Conservation (phyloP, 176 grass and related monocot genomes). For the Chloris gayana region DNA sequence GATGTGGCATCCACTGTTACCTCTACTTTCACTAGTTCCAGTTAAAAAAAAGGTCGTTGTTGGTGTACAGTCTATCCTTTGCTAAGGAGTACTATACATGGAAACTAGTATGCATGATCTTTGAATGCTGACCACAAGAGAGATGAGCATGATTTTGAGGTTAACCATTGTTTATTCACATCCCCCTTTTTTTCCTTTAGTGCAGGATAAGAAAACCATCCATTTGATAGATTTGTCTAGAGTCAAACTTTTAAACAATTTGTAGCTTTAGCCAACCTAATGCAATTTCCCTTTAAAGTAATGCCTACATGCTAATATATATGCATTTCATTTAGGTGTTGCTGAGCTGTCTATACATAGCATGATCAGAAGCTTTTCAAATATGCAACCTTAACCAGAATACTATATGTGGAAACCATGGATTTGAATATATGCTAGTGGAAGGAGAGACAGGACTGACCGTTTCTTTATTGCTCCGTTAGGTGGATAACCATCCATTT, state of each 20-base stretch:
- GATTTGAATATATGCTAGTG: not conserved
- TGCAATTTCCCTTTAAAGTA: not conserved
- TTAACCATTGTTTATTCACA: not conserved
- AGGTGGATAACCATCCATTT: not conserved
- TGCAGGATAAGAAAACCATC: not conserved
- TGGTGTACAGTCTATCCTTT: not conserved
- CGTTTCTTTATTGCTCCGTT: not conserved
- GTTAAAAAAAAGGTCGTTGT: not conserved
- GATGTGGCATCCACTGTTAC: not conserved
- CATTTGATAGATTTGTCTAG: not conserved
- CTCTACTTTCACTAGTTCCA: not conserved
- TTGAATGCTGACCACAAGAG: not conserved
- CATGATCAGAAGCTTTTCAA: not conserved
- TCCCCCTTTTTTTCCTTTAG: not conserved
- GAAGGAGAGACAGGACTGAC: not conserved
- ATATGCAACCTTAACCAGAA: not conserved
- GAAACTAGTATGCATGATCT: not conserved
- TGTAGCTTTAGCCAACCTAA: not conserved
- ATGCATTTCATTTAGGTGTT: not conserved
- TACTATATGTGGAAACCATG: constrained; percentile 22
- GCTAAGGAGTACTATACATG: not conserved
- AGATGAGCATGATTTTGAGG: not conserved
- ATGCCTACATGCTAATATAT: not conserved
- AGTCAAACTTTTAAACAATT: not conserved
- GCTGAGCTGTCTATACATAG: not conserved